Evolutionary conservation across 176 grass and related monocot genomes (phyloP).

Genomic region (Otatea glauca): DNA sequence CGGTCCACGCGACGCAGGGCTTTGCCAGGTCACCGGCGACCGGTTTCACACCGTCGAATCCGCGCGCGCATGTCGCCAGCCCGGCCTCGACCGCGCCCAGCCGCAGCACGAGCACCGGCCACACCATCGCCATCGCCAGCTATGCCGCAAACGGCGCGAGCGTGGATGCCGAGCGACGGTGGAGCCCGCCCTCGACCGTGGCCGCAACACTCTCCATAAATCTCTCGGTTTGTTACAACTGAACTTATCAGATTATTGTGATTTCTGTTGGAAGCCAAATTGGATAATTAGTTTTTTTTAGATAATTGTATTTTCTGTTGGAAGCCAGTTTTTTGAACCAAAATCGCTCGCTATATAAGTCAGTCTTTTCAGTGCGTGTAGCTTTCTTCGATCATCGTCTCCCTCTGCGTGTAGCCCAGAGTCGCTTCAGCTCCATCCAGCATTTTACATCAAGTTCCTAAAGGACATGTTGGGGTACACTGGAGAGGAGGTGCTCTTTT

Average conservation of each 20-base stretch:
- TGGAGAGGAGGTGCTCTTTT: conserved; percentile 98
- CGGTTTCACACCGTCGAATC: conserved; percentile 60
- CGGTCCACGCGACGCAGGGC: conserved; percentile 65
- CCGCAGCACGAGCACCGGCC: conserved; percentile 63
- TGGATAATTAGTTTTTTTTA: too few species aligned
- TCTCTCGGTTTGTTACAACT: too few species aligned
- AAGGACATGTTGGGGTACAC: conserved; percentile 98
- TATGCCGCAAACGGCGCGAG: conserved; percentile 57
- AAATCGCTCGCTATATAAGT: too few species aligned
- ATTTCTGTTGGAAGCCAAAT: too few species aligned
- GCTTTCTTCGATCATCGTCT: too few species aligned
- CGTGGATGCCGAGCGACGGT: conserved; percentile 47
- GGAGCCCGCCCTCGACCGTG: conserved; percentile 77
- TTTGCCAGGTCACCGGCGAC: conserved; percentile 70
- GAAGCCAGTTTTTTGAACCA: too few species aligned
- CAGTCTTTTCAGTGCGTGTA: too few species aligned
- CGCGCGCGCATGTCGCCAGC: conserved; percentile 51
- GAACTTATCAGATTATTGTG: too few species aligned
- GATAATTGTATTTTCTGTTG: too few species aligned
- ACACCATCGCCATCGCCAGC: conserved; percentile 41
- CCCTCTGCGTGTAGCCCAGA: too few species aligned
- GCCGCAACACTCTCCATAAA: too few species aligned
- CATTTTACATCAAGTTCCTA: conserved; percentile 92
- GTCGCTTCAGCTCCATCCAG: conserved; percentile 61
- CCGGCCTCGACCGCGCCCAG: neutral